These are phyloP conservation scores for Yamadazyma triangularis DNA, from an alignment of 1,139 yeast genomes.

Conservation along the genomic window DNA sequence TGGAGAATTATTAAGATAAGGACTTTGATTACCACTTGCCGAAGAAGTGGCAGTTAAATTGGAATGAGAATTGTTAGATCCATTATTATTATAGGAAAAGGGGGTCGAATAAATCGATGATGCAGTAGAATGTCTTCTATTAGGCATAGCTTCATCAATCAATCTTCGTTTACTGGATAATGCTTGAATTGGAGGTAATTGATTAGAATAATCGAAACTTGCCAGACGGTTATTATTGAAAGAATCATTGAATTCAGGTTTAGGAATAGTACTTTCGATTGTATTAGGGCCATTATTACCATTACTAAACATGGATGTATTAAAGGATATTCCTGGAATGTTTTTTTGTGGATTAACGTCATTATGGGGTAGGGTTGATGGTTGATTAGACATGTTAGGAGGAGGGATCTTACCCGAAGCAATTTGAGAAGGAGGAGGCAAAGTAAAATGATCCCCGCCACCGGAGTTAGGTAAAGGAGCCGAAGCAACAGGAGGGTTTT, in stretches of 20 bases:
- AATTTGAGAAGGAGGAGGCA: constrained; percentile 1
- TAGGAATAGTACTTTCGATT: constrained; percentile 8
- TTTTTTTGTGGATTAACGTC: constrained; percentile 12
- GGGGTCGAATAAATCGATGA: constrained; percentile 8
- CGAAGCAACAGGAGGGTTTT: no score
- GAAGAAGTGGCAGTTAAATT: constrained; percentile 6
- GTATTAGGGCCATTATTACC: constrained; percentile 1
- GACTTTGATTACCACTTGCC: constrained; percentile 9
- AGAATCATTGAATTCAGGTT: constrained; percentile 2
- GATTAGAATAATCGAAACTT: constrained; percentile 26
- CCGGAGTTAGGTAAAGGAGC: no score
- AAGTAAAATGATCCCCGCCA: not conserved
- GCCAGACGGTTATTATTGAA: constrained; percentile 20
- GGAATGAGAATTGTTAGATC: constrained; percentile 10
- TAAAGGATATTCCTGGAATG: constrained; percentile 35
- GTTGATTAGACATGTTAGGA: constrained; percentile 3
- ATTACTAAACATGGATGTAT: constrained; percentile 34
- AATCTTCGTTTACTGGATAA: constrained; percentile 24
- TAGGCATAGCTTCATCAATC: constrained; percentile 21
- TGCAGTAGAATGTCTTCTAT: constrained; percentile 28
- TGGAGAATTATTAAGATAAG: constrained; percentile 20
- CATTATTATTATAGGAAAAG: constrained; percentile 11
- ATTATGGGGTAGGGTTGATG: no score
- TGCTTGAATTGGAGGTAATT: constrained; percentile 15
- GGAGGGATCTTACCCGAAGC: constrained; percentile 2